Evolutionary conservation across 495 filamentous ascomycete genomes (phyloP).

Genomic region (Aspergillus saccharolyticus): DNA sequence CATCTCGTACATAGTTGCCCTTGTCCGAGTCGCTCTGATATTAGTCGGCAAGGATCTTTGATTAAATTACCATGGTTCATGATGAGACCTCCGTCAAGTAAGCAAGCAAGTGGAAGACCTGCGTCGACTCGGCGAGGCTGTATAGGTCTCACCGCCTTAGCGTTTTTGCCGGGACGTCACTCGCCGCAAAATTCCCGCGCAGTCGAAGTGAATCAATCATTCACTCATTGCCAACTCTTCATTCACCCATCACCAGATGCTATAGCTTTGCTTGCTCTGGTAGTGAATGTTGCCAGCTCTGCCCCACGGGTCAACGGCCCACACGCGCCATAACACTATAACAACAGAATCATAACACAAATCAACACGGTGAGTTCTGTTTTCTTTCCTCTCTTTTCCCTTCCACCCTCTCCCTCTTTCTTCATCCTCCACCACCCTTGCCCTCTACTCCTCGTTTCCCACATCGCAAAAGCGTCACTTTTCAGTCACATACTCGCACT

Average conservation of each 20-base stretch:
- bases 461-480: background rate
- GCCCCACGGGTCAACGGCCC: background rate
- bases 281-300: conserved; percentile 13
- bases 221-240: conserved; percentile 2
- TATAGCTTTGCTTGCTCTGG: conserved; percentile 4
- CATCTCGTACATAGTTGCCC: no score
- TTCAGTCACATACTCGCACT: background rate
- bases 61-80: no score
- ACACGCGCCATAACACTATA: conserved; percentile 9
- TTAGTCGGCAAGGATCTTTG: no score
- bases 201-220: background rate
- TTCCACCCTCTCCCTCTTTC: conserved; percentile 1
- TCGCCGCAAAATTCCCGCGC: conserved; percentile 10
- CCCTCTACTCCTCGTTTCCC: background rate
- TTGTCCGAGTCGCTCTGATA: no score
- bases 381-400: background rate
- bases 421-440: background rate
- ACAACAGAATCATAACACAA: conserved; percentile 1
- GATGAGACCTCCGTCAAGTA: no score
- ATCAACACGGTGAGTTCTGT: conserved; percentile 2
- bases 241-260: conserved; percentile 1
- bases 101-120: no score
- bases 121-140: no score
- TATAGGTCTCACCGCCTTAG: conserved; percentile 2
- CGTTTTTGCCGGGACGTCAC: conserved; percentile 14